Evolutionary conservation across 2,329 filamentous ascomycete genomes (phyloP).

Genomic region (Aspergillus pseudonomiae): DNA sequence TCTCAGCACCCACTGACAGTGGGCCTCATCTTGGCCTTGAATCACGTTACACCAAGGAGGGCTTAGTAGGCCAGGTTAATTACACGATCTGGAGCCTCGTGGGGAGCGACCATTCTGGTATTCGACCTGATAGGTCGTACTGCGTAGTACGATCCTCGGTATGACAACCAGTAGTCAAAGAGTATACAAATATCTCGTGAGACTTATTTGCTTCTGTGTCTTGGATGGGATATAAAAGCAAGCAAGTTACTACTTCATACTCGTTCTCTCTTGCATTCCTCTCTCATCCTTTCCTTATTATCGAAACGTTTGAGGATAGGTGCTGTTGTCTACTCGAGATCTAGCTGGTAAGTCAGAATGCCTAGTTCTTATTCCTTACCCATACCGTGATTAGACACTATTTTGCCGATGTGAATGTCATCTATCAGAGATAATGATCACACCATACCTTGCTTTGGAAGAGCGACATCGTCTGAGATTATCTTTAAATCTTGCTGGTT

Average conservation of each 20-base stretch:
- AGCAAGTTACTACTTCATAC: neutral
- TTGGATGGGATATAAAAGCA: neutral
- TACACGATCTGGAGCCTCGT: neutral
- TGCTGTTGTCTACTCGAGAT: neutral
- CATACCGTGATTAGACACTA: slow-evolving; percentile 1
- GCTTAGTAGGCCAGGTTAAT: neutral
- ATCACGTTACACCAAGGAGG: neutral
- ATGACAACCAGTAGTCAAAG: neutral
- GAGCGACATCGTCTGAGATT: slow-evolving; percentile 6
- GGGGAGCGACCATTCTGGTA: too few species aligned
- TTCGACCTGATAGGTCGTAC: neutral
- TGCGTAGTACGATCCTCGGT: neutral
- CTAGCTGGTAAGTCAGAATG: neutral
- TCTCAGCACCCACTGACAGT: neutral
- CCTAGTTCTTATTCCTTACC: too few species aligned
- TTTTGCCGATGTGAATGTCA: slow-evolving; percentile 7
- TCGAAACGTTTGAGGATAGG: too few species aligned
- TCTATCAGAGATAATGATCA: slow-evolving; percentile 1
- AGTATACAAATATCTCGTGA: neutral
- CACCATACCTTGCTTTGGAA: neutral
- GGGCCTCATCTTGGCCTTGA: neutral
- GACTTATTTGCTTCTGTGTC: neutral
- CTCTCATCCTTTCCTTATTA: neutral
- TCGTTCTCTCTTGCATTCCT: neutral
- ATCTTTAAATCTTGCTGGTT: neutral